Evolutionary conservation across 2,329 filamentous ascomycete species (phyloP).

Genomic region (Arthrobotrys conoides): DNA sequence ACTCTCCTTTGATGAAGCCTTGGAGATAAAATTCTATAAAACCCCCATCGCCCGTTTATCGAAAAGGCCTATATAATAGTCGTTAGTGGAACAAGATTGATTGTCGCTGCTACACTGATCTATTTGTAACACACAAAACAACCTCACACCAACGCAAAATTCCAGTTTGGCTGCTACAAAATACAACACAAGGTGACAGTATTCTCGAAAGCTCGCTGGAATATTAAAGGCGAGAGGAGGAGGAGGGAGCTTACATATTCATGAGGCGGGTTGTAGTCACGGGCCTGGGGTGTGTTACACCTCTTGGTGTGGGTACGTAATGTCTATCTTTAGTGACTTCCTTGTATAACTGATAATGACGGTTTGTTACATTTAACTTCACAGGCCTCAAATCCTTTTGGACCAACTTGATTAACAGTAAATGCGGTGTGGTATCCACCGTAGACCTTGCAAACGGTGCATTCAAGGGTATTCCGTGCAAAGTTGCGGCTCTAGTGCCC

Average conservation of each 20-base stretch:
- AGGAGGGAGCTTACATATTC: not conserved
- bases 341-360: no score
- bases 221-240: constrained; percentile 57
- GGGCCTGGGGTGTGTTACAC: constrained; percentile 84
- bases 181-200: constrained; percentile 41
- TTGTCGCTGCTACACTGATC: not conserved
- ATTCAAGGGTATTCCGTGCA: constrained; percentile 80
- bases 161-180: constrained; percentile 20
- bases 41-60: no score
- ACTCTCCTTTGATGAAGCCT: no score
- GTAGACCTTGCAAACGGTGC: constrained; percentile 72
- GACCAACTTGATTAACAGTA: constrained; percentile 82
- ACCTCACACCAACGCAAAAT: constrained; percentile 61
- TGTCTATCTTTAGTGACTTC: no score
- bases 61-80: no score
- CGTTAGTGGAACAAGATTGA: no score
- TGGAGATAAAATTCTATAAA: no score
- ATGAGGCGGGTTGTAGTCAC: constrained; percentile 86
- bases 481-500: constrained; percentile 86
- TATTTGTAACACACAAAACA: constrained; percentile 31
- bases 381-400: constrained; percentile 83
- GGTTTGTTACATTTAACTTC: no score
- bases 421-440: constrained; percentile 85
- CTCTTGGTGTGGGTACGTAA: constrained; percentile 81
- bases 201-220: not conserved